Base-by-base conservation (phyloP, 2,329 filamentous ascomycete genomes). In the Pseudocercospora eumusae region DNA sequence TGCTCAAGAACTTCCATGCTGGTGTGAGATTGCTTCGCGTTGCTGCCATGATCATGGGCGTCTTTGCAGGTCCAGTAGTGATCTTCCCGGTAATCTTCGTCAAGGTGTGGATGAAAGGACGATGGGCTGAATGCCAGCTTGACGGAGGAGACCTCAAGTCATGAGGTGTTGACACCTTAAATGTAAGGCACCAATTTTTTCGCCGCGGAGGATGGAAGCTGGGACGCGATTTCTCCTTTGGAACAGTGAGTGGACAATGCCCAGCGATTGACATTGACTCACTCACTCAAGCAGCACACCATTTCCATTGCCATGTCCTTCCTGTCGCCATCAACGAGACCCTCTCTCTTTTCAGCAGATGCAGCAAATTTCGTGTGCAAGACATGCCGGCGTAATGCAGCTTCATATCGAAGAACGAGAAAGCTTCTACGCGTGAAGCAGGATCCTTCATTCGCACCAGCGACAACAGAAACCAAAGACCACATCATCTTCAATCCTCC, bases 401-500 rank as follows among this genome's bases (percentile, higher is more conserved):
- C 80, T 44, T 76, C 79, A 23, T 76, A 76, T 59, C 77, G 79
- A 50, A 76, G 80, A 57, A 80, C 79, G 66, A 75, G 75, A 69
- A 81, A 81, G 73, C 75, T 79, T 52, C 76, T 81, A 62, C 73
- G 75, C 49, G 74, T 82, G 54, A 78, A 78, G 60, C 74, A 76
- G 67, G 76, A 79, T 63, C 75, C 77, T 36, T 79, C 78, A 1
- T 81, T 80, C 73, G 69, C 68, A 5, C 68, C 70, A 50, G 68
- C 67, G 66, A 63, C 67, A 60, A 66, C 76, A 49, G 73, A 74
- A 64, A 68, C 71, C 5, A 76, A 77, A 63, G 81, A 84, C 61
- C 81, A 84, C 70, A 86, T 87, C 71, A 81, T 89, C 72, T 86
- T 85, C 80, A 89, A 89, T 68, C 87, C 87, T 36, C 87, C 87